Evolutionary conservation across 2,329 filamentous ascomycete species (phyloP).

Genomic region (Monosporascus sp.): DNA sequence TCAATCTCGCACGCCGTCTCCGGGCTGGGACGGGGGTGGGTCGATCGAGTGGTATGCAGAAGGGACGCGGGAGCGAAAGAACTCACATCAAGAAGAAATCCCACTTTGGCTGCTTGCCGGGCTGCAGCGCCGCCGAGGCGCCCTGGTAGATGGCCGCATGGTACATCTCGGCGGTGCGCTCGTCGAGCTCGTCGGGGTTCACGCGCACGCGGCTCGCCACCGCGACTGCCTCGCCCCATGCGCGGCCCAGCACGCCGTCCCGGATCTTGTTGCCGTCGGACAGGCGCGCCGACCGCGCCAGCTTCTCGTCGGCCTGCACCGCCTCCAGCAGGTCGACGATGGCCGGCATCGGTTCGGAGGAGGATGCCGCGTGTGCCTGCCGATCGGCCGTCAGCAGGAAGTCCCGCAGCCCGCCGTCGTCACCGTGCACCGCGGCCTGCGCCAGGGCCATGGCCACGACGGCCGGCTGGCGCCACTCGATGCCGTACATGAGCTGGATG

Average conservation of each 20-base stretch:
- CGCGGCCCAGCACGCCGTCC: conserved; percentile 62
- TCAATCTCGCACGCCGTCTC: too few relatives aligned
- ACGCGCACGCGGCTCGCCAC: conserved; percentile 57
- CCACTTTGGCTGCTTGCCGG: conserved; percentile 62
- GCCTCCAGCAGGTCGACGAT: conserved; percentile 59
- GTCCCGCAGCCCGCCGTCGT: conserved; percentile 49
- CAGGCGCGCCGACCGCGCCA: conserved; percentile 47
- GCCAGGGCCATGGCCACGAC: conserved; percentile 77
- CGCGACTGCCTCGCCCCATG: conserved; percentile 56
- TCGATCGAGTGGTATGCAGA: neutral
- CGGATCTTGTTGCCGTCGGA: conserved; percentile 58
- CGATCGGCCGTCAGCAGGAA: conserved; percentile 51
- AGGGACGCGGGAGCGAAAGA: neutral
- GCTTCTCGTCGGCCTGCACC: conserved; percentile 49
- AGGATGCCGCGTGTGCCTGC: conserved; percentile 25
- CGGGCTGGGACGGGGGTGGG: neutral
- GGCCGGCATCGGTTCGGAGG: conserved; percentile 27
- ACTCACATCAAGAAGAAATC: conserved; percentile 70
- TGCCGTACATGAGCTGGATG: conserved; percentile 78
- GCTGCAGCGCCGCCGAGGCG: conserved; percentile 54
- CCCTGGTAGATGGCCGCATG: conserved; percentile 52
- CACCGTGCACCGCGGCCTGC: conserved; percentile 59
- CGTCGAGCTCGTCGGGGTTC: conserved; percentile 49
- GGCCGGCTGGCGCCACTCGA: conserved; percentile 78
- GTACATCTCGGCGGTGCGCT: conserved; percentile 59